These are phyloP conservation scores for Colletotrichum eremochloae DNA, from an alignment of 2,329 filamentous ascomycete genomes.

Conservation along the genomic window DNA sequence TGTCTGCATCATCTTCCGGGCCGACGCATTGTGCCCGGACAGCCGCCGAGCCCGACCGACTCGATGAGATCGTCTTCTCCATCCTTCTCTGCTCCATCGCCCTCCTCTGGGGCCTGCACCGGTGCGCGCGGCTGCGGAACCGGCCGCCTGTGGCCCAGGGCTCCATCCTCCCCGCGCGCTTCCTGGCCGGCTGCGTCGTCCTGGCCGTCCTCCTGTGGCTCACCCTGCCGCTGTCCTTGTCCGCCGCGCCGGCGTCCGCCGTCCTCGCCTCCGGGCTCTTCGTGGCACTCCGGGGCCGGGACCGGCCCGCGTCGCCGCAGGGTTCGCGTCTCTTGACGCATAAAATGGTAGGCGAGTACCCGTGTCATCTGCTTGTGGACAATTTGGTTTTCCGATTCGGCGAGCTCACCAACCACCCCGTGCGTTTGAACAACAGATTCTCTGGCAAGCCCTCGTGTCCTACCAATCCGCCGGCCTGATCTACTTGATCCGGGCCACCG, in stretches of 20 bases:
- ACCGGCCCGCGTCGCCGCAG: background rate
- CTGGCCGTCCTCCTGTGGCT: background rate
- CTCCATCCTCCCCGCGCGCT: background rate
- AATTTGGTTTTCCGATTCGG: too few relatives aligned
- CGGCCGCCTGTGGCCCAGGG: background rate
- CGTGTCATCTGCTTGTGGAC: too few relatives aligned
- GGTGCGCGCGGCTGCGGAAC: background rate
- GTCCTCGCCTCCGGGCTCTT: background rate
- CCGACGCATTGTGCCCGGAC: background rate
- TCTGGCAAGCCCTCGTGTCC: slow-evolving; percentile 9
- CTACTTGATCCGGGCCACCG: background rate
- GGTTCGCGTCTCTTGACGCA: background rate
- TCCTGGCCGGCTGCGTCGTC: background rate
- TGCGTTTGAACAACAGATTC: background rate
- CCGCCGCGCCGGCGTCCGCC: background rate
- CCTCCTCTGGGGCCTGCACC: background rate
- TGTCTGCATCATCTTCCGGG: too few relatives aligned
- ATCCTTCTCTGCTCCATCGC: background rate
- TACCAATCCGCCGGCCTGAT: background rate
- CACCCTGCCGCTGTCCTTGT: background rate
- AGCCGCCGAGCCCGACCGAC: background rate
- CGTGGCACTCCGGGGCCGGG: background rate
- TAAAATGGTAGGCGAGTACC: background rate
- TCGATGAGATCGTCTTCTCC: background rate
- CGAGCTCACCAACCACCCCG: background rate